Conservation (phyloP, 2,329 filamentous ascomycete genomes). For the Xylaria sp. region DNA sequence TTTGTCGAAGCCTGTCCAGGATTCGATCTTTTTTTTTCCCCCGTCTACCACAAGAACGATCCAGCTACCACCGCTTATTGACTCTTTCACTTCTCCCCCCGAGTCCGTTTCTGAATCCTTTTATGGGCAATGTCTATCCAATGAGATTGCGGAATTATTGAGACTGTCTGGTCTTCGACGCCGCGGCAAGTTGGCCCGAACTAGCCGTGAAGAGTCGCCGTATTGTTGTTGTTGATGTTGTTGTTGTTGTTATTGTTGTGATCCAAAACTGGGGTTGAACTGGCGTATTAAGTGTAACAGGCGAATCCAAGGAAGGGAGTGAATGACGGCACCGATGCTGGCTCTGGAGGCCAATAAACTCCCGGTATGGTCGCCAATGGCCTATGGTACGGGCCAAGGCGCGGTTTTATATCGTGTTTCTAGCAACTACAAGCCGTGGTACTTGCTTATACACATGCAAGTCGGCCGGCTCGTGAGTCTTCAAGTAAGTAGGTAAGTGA, state of each 20-base stretch:
- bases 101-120: neutral
- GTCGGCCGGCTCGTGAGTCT: slow-evolving; percentile 42
- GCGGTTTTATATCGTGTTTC: slow-evolving; percentile 15
- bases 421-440: slow-evolving; percentile 25
- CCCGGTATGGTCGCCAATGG: slow-evolving; percentile 17
- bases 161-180: slow-evolving; percentile 9
- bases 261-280: slow-evolving; percentile 5
- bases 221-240: neutral
- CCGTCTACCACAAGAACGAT: slow-evolving; percentile 15
- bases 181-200: neutral
- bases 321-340: slow-evolving; percentile 9
- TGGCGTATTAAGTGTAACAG: slow-evolving; percentile 20
- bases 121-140: slow-evolving; percentile 9
- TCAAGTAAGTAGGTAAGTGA: slow-evolving; percentile 42
- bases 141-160: neutral
- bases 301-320: slow-evolving; percentile 17
- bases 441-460: slow-evolving; percentile 35
- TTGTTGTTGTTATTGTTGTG: neutral
- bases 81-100: slow-evolving; percentile 18
- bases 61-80: slow-evolving; percentile 16
- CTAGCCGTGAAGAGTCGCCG: slow-evolving; percentile 9
- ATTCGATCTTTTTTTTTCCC: slow-evolving; percentile 8
- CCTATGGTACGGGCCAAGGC: slow-evolving; percentile 22
- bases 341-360: slow-evolving; percentile 18
- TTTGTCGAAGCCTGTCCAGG: slow-evolving; percentile 9